Evolutionary conservation across 352 stramenopile species (phyloP), one percentile per base, ranked within the genome.

Genomic region (Phytophthora sp.): DNA sequence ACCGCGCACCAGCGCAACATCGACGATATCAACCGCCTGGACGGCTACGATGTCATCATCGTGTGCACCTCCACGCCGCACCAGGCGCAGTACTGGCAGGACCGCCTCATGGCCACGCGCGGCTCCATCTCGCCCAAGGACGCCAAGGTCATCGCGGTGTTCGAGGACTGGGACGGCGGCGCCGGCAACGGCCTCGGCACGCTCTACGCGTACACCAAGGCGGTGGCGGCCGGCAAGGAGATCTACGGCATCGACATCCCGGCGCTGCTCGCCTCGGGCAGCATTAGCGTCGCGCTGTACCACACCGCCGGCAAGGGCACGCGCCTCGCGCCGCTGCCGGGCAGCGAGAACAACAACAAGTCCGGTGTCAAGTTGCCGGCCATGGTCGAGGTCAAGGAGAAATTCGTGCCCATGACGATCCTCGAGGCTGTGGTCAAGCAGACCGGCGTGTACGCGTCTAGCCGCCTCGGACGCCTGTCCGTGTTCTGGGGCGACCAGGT

Each of bases 401-500:
- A 88, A 45, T 84, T 86, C 20, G 87, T 97, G 67, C 90, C 95
- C 32, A 97, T 99, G 74, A 99, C 96, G 13, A 98, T 99, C 62
- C 87, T 99, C 32, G 97, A 99, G 72, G 95, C 96, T 15, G 97
- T 99, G 30, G 86, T 99, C 42, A 98, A 98, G 86, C 97, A 99
- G 86, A 99, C 97, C 18, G 95, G 96, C 52, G 95, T 99, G 53
- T 99, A 99, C 72, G 96, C 96, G 18, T 88, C 90, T 20, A 98
- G 87, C 57, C 93, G 97, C 30, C 84, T 83, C n/a, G 96, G 96
- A 41, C 92, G 97, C 17, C 77, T 99, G 13, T 98, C 88, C 10
- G 97, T 99, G 5, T 99, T 98, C 74, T 99, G 97, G 97, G 97
- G 97, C 30, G 97, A 99, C 78, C 97, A 99, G 82, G 96, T 99